A percentile compares a stretch with the other conserved stretches of the same genome.
Conservation (phyloP, 305 asterid species). For the Solanum hybrid region DNA sequence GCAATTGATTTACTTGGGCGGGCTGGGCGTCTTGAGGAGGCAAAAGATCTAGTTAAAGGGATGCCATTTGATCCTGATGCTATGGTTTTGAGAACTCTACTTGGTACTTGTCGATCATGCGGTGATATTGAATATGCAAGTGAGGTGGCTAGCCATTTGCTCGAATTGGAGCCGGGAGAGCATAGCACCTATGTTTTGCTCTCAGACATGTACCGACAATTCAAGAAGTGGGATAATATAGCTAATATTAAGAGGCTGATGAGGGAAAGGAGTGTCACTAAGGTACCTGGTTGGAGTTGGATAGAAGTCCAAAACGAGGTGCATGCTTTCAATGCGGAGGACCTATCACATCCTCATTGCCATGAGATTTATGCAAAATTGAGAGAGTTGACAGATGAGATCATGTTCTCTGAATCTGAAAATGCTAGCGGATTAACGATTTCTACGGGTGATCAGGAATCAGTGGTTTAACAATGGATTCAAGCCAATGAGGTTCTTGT, state of each 20-base stretch:
- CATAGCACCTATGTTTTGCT: slow-evolving; percentile 80
- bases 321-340: slow-evolving; percentile 70
- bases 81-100: slow-evolving; percentile 64
- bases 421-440: not conserved
- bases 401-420: slow-evolving; percentile 24
- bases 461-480: slow-evolving; percentile 14
- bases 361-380: slow-evolving; percentile 41
- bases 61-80: slow-evolving; percentile 66
- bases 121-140: slow-evolving; percentile 65
- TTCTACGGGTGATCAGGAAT: slow-evolving; percentile 21
- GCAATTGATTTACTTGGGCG: slow-evolving; percentile 74
- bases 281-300: slow-evolving; percentile 94
- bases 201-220: slow-evolving; percentile 69
- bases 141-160: slow-evolving; percentile 42
- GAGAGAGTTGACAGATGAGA: slow-evolving; percentile 34
- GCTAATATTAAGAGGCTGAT: slow-evolving; percentile 63
- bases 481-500: not conserved
- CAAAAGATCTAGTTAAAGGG: slow-evolving; percentile 42
- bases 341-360: slow-evolving; percentile 51
- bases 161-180: slow-evolving; percentile 62
- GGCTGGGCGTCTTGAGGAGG: slow-evolving; percentile 51
- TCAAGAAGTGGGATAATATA: slow-evolving; percentile 66
- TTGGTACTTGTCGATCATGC: slow-evolving; percentile 65
- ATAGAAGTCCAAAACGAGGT: slow-evolving; percentile 50
- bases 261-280: slow-evolving; percentile 63